phyloP scores from a whole-genome alignment of 2,329 filamentous ascomycete species.

The Botrytis galanthina region DNA sequence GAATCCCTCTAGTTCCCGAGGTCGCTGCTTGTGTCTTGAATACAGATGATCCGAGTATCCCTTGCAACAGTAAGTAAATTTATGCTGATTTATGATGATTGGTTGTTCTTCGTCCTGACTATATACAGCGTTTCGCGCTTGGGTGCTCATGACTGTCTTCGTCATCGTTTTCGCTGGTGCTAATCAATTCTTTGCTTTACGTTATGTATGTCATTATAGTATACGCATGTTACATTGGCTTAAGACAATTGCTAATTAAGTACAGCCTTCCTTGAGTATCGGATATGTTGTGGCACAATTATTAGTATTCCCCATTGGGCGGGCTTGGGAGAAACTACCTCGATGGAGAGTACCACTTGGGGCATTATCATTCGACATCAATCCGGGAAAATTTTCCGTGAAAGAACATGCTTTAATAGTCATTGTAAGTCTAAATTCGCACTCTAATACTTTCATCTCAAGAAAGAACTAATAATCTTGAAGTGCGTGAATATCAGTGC shows the following conservation, averaged over 20 bases:
- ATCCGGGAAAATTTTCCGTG: slow-evolving; percentile 61
- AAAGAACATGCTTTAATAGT: slow-evolving; percentile 67
- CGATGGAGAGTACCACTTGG: slow-evolving; percentile 47
- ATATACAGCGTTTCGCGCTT: slow-evolving; percentile 51
- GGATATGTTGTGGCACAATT: slow-evolving; percentile 29
- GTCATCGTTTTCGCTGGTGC: slow-evolving; percentile 22
- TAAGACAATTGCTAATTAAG: not conserved
- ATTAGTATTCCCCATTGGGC: slow-evolving; percentile 46
- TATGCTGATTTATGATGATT: too few species aligned
- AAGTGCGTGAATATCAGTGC: slow-evolving; percentile 39
- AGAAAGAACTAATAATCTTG: slow-evolving; percentile 48
- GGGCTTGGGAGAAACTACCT: slow-evolving; percentile 50
- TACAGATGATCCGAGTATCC: slow-evolving; percentile 1
- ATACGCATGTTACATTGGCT: not conserved
- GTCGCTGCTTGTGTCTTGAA: slow-evolving; percentile 8
- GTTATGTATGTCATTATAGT: slow-evolving; percentile 7
- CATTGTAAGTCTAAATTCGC: slow-evolving; percentile 39
- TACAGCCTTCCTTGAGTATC: slow-evolving; percentile 26
- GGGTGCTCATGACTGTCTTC: slow-evolving; percentile 54
- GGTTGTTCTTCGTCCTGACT: not conserved
- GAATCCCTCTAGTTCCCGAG: not conserved
- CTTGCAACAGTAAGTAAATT: not conserved
- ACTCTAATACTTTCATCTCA: not conserved
- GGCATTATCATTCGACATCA: slow-evolving; percentile 42
- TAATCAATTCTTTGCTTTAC: slow-evolving; percentile 29